Conservation (phyloP, 345 rosid species). For the Pistacia atlantica region DNA sequence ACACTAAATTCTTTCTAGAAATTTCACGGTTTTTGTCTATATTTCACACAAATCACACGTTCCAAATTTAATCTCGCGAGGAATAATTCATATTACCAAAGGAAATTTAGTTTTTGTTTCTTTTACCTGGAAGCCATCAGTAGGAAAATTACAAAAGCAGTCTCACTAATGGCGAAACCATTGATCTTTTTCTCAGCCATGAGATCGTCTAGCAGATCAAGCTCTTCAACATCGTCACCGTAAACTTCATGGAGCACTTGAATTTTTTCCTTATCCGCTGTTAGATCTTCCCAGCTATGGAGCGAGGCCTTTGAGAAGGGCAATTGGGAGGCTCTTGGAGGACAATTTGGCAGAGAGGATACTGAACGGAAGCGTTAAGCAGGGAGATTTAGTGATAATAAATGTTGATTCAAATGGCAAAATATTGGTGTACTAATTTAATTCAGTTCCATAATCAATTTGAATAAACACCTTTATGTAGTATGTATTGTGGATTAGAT, state of each 20-base stretch:
- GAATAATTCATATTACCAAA: too few species aligned
- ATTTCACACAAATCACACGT: neutral
- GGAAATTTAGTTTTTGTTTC: neutral
- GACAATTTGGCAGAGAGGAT: slow-evolving; percentile 62
- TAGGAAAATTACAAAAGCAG: slow-evolving; percentile 56
- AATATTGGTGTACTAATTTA: too few species aligned
- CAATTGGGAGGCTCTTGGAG: slow-evolving; percentile 54
- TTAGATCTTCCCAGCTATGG: slow-evolving; percentile 64
- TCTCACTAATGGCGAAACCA: slow-evolving; percentile 70
- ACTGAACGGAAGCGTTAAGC: slow-evolving; percentile 35
- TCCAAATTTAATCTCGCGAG: too few species aligned
- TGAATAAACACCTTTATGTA: too few species aligned
- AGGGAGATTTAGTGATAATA: slow-evolving; percentile 29
- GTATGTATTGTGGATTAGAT: too few species aligned
- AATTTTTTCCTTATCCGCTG: slow-evolving; percentile 47
- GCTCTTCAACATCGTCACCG: slow-evolving; percentile 50
- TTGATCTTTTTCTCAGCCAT: slow-evolving; percentile 71
- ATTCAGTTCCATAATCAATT: too few species aligned
- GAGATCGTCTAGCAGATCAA: slow-evolving; percentile 58
- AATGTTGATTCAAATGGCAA: too few species aligned
- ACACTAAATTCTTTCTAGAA: too few species aligned
- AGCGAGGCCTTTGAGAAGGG: slow-evolving; percentile 69
- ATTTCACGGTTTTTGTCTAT: too few species aligned
- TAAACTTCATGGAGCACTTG: slow-evolving; percentile 48
- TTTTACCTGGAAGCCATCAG: slow-evolving; percentile 58